Evolutionary conservation across 2,329 filamentous ascomycete species (phyloP).

Genomic region (Diaporthe citriasiana): DNA sequence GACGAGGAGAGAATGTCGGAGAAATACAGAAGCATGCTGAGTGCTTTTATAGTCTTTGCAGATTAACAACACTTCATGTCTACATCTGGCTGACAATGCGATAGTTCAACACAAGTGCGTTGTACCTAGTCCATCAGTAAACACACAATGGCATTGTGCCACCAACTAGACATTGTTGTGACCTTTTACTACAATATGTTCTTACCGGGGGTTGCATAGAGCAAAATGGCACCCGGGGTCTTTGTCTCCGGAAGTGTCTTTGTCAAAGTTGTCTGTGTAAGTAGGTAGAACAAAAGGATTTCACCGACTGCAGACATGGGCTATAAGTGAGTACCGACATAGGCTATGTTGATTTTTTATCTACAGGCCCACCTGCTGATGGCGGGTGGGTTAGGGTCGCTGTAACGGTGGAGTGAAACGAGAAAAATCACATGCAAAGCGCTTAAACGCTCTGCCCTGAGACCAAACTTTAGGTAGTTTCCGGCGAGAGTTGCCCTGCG

Average conservation of each 20-base stretch:
- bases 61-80: not conserved
- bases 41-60: not conserved
- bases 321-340: too few relatives aligned
- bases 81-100: not conserved
- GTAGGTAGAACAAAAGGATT: not conserved
- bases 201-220: too few relatives aligned
- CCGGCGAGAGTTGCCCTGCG: conserved; percentile 12
- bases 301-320: not conserved
- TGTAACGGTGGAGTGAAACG: not conserved
- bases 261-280: not conserved
- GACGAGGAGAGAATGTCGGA: not conserved
- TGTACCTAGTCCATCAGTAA: not conserved
- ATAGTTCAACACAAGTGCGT: not conserved
- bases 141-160: not conserved
- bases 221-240: accelerated
- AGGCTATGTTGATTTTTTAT: not conserved
- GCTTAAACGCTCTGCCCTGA: not conserved
- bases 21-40: not conserved
- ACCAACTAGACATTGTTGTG: not conserved
- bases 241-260: not conserved
- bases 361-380: not conserved
- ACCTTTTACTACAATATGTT: too few relatives aligned
- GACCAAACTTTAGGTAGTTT: not conserved
- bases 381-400: conserved; percentile 13
- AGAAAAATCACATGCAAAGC: conserved; percentile 18